Evolutionary conservation across 306 rosid genomes (phyloP).

Genomic region (Betula pendula): DNA sequence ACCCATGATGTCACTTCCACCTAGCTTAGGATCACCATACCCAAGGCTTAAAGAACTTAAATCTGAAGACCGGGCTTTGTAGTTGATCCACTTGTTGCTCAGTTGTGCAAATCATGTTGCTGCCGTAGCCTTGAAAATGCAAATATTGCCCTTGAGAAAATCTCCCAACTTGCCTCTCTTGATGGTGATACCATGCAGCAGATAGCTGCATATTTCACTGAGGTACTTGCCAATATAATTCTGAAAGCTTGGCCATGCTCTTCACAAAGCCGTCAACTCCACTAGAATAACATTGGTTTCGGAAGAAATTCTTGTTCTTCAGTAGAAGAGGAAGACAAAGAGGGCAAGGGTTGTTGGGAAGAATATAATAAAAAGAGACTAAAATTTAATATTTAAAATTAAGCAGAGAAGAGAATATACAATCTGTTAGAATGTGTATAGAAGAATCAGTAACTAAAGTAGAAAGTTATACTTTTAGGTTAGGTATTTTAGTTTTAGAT

Average conservation of each 20-base stretch:
- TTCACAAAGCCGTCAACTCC: slow-evolving; percentile 73
- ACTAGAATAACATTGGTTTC: slow-evolving; percentile 55
- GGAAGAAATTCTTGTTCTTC: slow-evolving; percentile 60
- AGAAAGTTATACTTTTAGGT: no score
- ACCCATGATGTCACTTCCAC: no score
- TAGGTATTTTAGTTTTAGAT: no score
- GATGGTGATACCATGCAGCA: slow-evolving; percentile 92
- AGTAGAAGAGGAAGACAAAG: no score
- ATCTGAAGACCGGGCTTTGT: slow-evolving; percentile 80
- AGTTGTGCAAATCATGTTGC: slow-evolving; percentile 84
- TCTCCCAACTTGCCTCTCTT: slow-evolving; percentile 70
- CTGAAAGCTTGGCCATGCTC: slow-evolving; percentile 74
- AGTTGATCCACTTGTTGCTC: slow-evolving; percentile 67
- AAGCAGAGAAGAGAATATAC: no score
- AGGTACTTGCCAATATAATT: slow-evolving; percentile 77
- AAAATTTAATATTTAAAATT: no score
- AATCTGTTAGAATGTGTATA: no score
- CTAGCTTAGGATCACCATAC: no score
- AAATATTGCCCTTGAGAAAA: slow-evolving; percentile 68
- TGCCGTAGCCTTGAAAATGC: slow-evolving; percentile 68
- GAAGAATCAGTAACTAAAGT: no score
- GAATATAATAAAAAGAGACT: no score
- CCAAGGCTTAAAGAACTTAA: slow-evolving; percentile 69
- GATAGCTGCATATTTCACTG: slow-evolving; percentile 67
- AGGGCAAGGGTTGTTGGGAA: no score